A percentile compares a stretch with the other conserved stretches of the same genome.
These are phyloP conservation scores for Suillus bovinus DNA, from an alignment of 768 basidiomycete species.

Conservation along the genomic window DNA sequence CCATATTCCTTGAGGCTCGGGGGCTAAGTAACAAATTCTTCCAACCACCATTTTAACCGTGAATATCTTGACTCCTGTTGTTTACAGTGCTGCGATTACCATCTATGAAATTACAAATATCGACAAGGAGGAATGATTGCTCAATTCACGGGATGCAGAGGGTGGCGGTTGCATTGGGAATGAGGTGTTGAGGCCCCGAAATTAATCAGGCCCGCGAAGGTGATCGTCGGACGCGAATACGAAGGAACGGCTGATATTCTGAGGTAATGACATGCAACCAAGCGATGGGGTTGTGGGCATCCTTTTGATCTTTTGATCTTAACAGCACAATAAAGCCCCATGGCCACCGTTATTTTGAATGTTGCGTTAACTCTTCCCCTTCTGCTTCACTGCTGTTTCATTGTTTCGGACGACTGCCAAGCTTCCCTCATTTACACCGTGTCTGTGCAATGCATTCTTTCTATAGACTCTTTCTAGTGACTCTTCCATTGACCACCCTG, in stretches of 20 bases:
- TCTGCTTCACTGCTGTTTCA: background rate
- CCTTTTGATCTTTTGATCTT: background rate
- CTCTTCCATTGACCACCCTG: slow-evolving; percentile 36
- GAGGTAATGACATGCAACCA: background rate
- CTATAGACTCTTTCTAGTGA: slow-evolving; percentile 30
- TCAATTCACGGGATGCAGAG: background rate
- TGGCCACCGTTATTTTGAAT: background rate
- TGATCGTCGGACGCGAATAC: background rate
- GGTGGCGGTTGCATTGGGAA: background rate
- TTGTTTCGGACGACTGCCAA: background rate
- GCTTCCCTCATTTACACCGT: background rate
- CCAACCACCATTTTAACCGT: background rate
- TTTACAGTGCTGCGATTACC: background rate
- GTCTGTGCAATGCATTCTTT: slow-evolving; percentile 32
- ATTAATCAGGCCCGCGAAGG: background rate
- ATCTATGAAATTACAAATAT: background rate
- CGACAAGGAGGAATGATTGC: background rate
- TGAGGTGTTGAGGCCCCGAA: no score
- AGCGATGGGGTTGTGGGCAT: background rate
- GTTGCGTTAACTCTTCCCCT: background rate
- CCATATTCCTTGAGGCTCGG: background rate
- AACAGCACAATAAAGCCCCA: background rate
- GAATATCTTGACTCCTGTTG: background rate
- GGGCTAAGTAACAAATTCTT: background rate
- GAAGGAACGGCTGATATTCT: background rate